Evolutionary conservation across 2,329 filamentous ascomycete genomes (phyloP), one percentile per base, ranked within the genome.

Genomic region (Phaeosphaeriaceae sp.): DNA sequence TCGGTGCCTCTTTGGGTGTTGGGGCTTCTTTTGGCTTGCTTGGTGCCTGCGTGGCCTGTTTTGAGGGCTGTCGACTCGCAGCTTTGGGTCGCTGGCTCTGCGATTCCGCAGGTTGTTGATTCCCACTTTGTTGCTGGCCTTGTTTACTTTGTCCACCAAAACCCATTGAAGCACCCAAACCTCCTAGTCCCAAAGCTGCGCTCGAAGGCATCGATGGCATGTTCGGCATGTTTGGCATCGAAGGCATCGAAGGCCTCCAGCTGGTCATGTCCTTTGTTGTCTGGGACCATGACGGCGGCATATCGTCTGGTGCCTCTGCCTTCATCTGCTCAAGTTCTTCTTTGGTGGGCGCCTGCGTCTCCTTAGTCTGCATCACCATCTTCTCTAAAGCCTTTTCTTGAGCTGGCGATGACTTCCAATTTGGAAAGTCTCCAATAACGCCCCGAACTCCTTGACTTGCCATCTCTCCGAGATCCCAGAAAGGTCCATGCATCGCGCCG

Each of bases 311-410:
- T 20, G 68, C 69, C 22, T 77, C 73, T 5, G 59, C 64, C 51
- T 71, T 74, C 74, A 77, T 75, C 51, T 68, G 49, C 53, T 77
- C 73, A 49, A 76, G 51, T 56, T 76, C 74, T 60, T 74, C 71
- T 47, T 72, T 46, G 1, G 54, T 68, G 0, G 75, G 75, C 17
- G 71, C 69, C 21, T 76, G 71, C 13, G 68, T 73, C 41, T 75
- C 73, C 31, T 69, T 75, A 1, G 66, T 68, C 56, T 77, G 75
- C 67, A 71, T 74, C 7, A 76, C 66, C 75, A 77, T 76, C 61
- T 77, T 77, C 47, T 76, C 75, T 47, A 78, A 51, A 3, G 74
- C 69, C 50, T 69, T 75, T 57, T 73, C 75, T 27, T 78, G 75
- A n/a, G 69, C 57, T 7, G 70, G 64, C 2, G 72, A 70, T 1